Evolutionary conservation across 495 filamentous ascomycete genomes (phyloP).

Genomic region (Xeromyces bisporus): DNA sequence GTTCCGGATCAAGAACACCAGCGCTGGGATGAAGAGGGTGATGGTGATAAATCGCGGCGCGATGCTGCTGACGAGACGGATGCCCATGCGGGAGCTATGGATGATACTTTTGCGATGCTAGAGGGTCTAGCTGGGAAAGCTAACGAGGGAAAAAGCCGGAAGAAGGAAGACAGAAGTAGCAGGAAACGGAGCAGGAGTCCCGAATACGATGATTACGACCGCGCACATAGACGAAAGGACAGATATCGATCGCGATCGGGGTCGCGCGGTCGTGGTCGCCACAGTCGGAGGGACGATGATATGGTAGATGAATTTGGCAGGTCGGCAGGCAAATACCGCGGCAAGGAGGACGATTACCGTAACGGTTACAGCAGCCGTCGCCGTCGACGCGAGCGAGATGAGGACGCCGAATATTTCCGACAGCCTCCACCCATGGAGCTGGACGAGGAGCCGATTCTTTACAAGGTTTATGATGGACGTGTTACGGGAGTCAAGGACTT

Average conservation of each 20-base stretch:
- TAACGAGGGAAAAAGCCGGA: slow-evolving; percentile 22
- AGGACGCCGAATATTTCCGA: slow-evolving; percentile 48
- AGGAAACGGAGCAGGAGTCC: slow-evolving; percentile 63
- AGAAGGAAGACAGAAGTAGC: slow-evolving; percentile 20
- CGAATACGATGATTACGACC: slow-evolving; percentile 39
- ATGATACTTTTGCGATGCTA: slow-evolving; percentile 84
- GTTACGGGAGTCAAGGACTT: slow-evolving; percentile 91
- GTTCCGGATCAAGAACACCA: slow-evolving; percentile 70
- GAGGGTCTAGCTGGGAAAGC: slow-evolving; percentile 69
- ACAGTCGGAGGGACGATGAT: slow-evolving; percentile 31
- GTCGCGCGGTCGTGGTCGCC: slow-evolving; percentile 31
- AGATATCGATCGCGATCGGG: slow-evolving; percentile 39
- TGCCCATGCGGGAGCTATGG: slow-evolving; percentile 46
- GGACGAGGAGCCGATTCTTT: slow-evolving; percentile 64
- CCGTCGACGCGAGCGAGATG: slow-evolving; percentile 23
- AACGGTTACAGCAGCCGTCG: slow-evolving; percentile 25
- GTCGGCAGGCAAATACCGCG: slow-evolving; percentile 19
- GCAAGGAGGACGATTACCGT: slow-evolving; percentile 26
- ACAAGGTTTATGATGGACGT: slow-evolving; percentile 79
- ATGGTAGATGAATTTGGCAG: slow-evolving; percentile 49
- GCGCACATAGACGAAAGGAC: slow-evolving; percentile 33
- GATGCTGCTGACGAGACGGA: slow-evolving; percentile 16
- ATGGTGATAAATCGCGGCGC: slow-evolving; percentile 11
- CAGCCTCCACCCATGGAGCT: slow-evolving; percentile 59
- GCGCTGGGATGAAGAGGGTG: slow-evolving; percentile 35